Base-by-base conservation (phyloP, 2,329 filamentous ascomycete genomes). In the Juglanconis juglandina region DNA sequence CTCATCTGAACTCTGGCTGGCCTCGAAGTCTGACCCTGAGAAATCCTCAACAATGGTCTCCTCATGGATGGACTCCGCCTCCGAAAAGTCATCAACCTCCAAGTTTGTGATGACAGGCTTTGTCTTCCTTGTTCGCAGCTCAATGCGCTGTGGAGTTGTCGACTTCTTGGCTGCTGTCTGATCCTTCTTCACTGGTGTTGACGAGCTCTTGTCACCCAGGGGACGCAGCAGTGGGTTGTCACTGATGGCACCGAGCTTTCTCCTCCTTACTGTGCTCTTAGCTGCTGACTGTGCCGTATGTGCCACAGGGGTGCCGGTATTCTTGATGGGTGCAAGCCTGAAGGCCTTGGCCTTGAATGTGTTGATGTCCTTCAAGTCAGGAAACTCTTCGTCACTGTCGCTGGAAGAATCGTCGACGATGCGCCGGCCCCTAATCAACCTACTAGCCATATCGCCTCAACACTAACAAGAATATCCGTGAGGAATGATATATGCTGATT, bases 381-480 rank as follows among this genome's bases (percentile, higher is more conserved):
- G 76, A 33, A 79, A 72, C 39, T 79, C 78, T 47, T 80, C 77
- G 24, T 78, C 75, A 56, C 71, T 73, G 46, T 32, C 39, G 47
- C 47, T 58, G 3, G 55, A 58, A 17, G 72, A 68, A 6, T 73
- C 68, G 35, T 67, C 44, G 37, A 65, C 60, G 59, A 66, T 63
- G 35, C 58, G 61, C 14, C 61, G 56, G 47, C 41, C 47, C 44
- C 61, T 30, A 6, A 48, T 48, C 32, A 7, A 32, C 9, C 46
- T 48, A 32, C 24, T 63, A 32, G 54, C 58, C 61, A 63, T 63
- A 32, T 34, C 35, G 41, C 14, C 5, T 24, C 32, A 51, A 0
- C 4, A 5, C 24, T 7, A 34, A 35, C 24, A 10, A 10, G 1
- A 4, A 34, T 30, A 47, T 44, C 13, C 3, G 17, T 10, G 13